phyloP scores from a whole-genome alignment of 495 filamentous ascomycete genomes.

The Penicillium canariense region DNA sequence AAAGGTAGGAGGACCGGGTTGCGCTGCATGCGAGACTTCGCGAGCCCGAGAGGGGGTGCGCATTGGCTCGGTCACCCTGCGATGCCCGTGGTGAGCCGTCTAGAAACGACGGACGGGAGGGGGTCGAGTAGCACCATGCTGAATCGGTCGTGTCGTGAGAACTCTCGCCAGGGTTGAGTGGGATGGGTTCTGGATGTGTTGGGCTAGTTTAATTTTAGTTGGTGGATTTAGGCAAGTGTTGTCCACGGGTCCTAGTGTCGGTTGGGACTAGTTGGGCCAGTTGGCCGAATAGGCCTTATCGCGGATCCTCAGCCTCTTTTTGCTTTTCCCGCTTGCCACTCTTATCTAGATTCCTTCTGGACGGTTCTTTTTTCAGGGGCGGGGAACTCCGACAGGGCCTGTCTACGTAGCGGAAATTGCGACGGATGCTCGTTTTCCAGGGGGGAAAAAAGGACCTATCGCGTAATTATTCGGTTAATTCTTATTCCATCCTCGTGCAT shows the following conservation, averaged over 20 bases:
- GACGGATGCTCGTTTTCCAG: no score
- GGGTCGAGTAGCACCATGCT: conserved; percentile 14
- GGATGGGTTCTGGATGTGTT: not conserved
- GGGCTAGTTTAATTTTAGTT: not conserved
- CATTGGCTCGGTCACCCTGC: conserved; percentile 10
- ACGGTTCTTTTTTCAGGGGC: conserved; percentile 1
- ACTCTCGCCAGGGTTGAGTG: not conserved
- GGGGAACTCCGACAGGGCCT: no score
- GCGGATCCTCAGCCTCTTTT: conserved; percentile 7
- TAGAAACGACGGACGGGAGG: conserved; percentile 17
- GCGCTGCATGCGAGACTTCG: conserved; percentile 6
- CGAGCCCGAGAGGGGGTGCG: conserved; percentile 21
- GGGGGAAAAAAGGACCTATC: no score
- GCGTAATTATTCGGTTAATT: not conserved
- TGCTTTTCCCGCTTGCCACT: not conserved
- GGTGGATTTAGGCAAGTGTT: not conserved
- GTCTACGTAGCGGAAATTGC: not conserved
- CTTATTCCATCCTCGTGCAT: not conserved
- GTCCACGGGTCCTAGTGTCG: not conserved
- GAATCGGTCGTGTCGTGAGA: conserved; percentile 4
- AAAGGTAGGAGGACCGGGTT: conserved; percentile 22
- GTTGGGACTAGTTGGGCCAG: not conserved
- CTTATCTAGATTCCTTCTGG: conserved; percentile 4
- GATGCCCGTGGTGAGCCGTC: conserved; percentile 23
- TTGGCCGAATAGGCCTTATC: not conserved